These are phyloP conservation scores for Leccinum sublutescens DNA, from an alignment of 768 basidiomycete species.

Conservation along the genomic window DNA sequence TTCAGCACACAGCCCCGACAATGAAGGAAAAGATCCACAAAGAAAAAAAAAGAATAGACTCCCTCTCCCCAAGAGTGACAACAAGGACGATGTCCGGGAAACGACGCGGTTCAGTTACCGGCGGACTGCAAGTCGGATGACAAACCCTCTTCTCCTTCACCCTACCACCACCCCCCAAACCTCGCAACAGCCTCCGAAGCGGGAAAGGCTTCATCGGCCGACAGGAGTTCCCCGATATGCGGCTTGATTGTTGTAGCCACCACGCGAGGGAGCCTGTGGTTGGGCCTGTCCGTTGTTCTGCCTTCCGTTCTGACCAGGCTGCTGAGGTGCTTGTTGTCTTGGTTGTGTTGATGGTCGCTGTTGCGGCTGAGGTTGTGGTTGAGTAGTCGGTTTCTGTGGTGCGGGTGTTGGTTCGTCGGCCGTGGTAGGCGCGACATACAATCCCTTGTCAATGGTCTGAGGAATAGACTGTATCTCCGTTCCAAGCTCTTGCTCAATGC, in stretches of 20 bases:
- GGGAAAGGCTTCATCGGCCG: constrained; percentile 23
- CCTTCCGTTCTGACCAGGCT: constrained; percentile 27
- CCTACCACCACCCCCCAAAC: neutral
- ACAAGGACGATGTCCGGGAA: constrained; percentile 14
- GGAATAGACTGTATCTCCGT: constrained; percentile 98
- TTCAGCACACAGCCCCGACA: constrained; percentile 14
- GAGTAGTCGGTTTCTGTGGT: constrained; percentile 39
- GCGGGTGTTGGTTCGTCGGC: constrained; percentile 45
- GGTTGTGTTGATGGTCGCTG: constrained; percentile 23
- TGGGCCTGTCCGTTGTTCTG: constrained; percentile 26
- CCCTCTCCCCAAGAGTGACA: constrained; percentile 10
- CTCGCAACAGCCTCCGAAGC: neutral
- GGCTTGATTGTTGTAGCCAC: constrained; percentile 23
- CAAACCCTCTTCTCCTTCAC: neutral
- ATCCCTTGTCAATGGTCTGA: constrained; percentile 80
- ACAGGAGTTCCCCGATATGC: constrained; percentile 29
- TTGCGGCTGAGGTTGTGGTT: constrained; percentile 35
- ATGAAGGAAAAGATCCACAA: constrained; percentile 11
- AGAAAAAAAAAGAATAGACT: constrained; percentile 11
- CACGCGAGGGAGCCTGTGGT: constrained; percentile 23
- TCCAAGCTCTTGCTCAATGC: constrained; percentile 97
- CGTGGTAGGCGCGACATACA: constrained; percentile 85
- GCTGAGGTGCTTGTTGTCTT: constrained; percentile 31
- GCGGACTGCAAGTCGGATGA: constrained; percentile 16
- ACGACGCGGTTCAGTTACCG: constrained; percentile 10